Conservation (phyloP, 1,284 basidiomycete species). For the Leccinum angustisporum region DNA sequence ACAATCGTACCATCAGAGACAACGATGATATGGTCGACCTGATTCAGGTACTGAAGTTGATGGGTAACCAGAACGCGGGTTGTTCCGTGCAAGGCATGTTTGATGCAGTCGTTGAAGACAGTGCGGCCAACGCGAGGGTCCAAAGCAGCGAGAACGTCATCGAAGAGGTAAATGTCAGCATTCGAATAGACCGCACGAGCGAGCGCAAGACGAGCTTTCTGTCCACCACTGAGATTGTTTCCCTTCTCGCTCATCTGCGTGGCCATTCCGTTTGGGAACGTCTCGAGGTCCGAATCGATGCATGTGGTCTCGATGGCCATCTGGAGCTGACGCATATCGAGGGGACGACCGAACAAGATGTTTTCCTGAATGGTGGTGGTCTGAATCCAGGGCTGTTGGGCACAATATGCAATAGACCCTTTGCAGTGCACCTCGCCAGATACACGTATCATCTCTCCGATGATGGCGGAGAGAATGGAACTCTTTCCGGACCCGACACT, state of each 20-base stretch:
- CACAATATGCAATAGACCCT: conserved; percentile 56
- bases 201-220: conserved; percentile 59
- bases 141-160: conserved; percentile 47
- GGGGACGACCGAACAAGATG: conserved; percentile 55
- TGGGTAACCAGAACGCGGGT: conserved; percentile 66
- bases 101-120: conserved; percentile 62
- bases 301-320: conserved; percentile 30
- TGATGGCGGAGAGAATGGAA: conserved; percentile 43
- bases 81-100: conserved; percentile 43
- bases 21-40: conserved; percentile 57
- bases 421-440: conserved; percentile 51
- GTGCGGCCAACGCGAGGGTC: conserved; percentile 62
- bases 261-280: conserved; percentile 62
- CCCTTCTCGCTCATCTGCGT: conserved; percentile 62
- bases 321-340: conserved; percentile 37
- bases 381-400: conserved; percentile 61
- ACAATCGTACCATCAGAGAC: conserved; percentile 43
- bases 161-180: conserved; percentile 51
- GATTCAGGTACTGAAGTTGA: conserved; percentile 54
- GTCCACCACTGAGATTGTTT: conserved; percentile 44
- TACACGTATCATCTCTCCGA: conserved; percentile 53
- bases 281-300: conserved; percentile 43
- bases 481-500: conserved; percentile 40
- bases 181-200: conserved; percentile 59
- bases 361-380: conserved; percentile 44